Base-by-base conservation (phyloP, 1,284 basidiomycete species). In the Cryptococcus sp. region DNA sequence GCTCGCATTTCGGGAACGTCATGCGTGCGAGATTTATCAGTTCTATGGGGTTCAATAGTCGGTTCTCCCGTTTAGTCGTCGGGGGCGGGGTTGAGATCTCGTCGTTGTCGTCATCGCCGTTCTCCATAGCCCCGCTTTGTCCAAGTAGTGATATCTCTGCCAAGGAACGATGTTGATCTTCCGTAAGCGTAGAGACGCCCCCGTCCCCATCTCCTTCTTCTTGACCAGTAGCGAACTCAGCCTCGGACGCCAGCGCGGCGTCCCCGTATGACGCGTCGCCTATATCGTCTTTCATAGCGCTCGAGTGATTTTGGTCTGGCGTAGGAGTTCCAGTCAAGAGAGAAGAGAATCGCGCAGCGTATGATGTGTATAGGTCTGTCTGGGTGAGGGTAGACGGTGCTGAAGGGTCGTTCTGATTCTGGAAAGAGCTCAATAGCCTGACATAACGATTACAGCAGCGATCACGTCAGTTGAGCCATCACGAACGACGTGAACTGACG, bases 291-390 rank as follows among this genome's bases (percentile, higher is more conserved):
- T 38, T 30, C 27, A n/a, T 43, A 16, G 17, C 25, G 16, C 5
- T 45, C 40, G 17, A 27, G 20, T 11, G 35, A 38, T 41, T 50
- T 51, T 10, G 56, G 25, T 27, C 48, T 47, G 17, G 43, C 20
- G 16, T 19, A 7, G 20, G 47, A 8, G 42, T 45, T 22, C 40
- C 49, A 1, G 50, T 59, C 13, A 58, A 35, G 16, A 67, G 57
- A 5, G 63, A 55, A 3, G 71, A 70, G 60, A 75, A 76, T n/a
- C 74, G 65, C 17, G 70, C 62, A 3, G 72, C 72, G 52, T 76
- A 76, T 3, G 69, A 68, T 6, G 74, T 64, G 61, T 76, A 76
- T n/a, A 76, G 62, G 45, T 76, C 74, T 1, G 72, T 71, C 53
- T 76, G 74, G 3, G 72, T 65, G 5, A 75, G 49, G 19, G 59